Evolutionary conservation across 345 rosid species (phyloP).

Genomic region (Boechera stricta): DNA sequence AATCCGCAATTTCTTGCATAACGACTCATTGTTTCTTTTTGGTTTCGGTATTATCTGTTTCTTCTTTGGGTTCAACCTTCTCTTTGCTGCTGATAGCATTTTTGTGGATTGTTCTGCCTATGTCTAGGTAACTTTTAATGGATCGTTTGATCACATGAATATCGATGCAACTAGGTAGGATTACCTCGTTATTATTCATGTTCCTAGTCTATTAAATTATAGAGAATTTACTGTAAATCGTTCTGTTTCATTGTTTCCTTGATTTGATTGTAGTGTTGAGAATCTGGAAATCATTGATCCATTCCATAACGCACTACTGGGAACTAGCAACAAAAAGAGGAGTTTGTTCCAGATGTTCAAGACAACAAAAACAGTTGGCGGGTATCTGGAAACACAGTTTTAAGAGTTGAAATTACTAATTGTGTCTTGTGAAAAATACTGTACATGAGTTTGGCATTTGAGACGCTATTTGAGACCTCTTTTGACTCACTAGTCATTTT

Average conservation of each 20-base stretch:
- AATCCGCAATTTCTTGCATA: background rate
- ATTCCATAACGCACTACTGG: slow-evolving; percentile 77
- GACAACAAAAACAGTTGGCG: slow-evolving; percentile 95
- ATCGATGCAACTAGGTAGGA: slow-evolving; percentile 91
- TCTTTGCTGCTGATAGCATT: slow-evolving; percentile 17
- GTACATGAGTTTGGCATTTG: slow-evolving; percentile 19
- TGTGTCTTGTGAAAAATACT: slow-evolving; percentile 17
- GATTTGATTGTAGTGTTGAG: slow-evolving; percentile 68
- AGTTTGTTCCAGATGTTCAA: slow-evolving; percentile 95
- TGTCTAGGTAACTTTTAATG: slow-evolving; percentile 89
- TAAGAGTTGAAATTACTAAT: slow-evolving; percentile 14
- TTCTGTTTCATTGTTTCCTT: slow-evolving; percentile 33
- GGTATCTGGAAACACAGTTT: slow-evolving; percentile 54
- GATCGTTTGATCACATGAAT: slow-evolving; percentile 97
- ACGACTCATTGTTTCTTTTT: slow-evolving; percentile 1
- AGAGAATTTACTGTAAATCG: background rate
- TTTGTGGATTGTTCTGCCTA: slow-evolving; percentile 26
- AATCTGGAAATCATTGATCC: slow-evolving; percentile 95
- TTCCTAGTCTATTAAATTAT: slow-evolving; percentile 13
- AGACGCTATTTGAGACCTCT: background rate
- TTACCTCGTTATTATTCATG: slow-evolving; percentile 19
- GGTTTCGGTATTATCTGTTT: slow-evolving; percentile 14
- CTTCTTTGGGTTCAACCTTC: slow-evolving; percentile 10
- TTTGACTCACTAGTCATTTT: slow-evolving; percentile 28
- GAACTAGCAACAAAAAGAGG: slow-evolving; percentile 89